These are phyloP conservation scores for Eucalyptus curtisii DNA, from an alignment of 345 rosid species.

Conservation along the genomic window DNA sequence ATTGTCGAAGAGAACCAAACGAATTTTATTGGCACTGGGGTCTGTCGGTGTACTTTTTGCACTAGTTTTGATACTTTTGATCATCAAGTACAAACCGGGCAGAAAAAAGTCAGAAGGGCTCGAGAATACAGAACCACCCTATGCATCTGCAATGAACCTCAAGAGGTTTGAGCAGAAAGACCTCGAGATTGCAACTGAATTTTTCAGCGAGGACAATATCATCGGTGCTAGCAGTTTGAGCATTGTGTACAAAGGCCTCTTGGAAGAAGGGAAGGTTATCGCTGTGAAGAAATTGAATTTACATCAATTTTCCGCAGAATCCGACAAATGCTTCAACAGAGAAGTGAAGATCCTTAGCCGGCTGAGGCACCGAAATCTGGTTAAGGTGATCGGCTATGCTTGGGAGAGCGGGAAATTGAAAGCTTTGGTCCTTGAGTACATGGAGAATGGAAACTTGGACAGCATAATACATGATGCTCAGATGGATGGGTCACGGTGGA, in stretches of 20 bases:
- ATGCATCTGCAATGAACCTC: constrained; percentile 30
- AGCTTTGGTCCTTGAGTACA: constrained; percentile 61
- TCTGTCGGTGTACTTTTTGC: constrained; percentile 18
- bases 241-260: constrained; percentile 64
- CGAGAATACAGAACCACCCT: constrained; percentile 26
- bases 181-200: constrained; percentile 48
- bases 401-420: constrained; percentile 81
- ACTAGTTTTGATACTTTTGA: constrained; percentile 8
- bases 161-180: constrained; percentile 46
- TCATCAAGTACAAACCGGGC: constrained; percentile 7
- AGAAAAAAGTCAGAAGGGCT: constrained; percentile 5
- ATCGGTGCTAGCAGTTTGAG: constrained; percentile 73
- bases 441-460: constrained; percentile 81
- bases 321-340: constrained; percentile 62
- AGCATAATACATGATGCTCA: constrained; percentile 28
- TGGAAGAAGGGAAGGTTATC: constrained; percentile 46
- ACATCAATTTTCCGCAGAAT: constrained; percentile 50
- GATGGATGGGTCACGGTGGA: constrained; percentile 22
- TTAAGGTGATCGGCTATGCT: constrained; percentile 69
- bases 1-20: constrained; percentile 24
- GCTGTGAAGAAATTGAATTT: constrained; percentile 75
- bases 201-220: constrained; percentile 39
- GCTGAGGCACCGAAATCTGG: constrained; percentile 68
- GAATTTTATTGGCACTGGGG: constrained; percentile 33
- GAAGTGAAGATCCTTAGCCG: constrained; percentile 65